Evolutionary conservation across 441 rosid genomes (phyloP).

Genomic region (Omphalea diandra): DNA sequence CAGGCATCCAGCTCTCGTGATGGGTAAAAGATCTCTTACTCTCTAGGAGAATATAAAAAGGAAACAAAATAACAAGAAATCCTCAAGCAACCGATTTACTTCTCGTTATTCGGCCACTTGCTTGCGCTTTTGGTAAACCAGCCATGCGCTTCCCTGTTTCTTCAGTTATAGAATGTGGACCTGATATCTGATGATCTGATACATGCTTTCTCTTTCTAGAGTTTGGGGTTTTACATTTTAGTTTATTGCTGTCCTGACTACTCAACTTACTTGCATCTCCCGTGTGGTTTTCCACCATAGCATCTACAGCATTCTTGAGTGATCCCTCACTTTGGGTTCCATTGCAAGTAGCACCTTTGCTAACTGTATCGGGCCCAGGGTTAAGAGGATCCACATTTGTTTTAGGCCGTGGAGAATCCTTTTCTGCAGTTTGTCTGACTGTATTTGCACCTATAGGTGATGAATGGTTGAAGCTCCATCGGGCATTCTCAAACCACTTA

Average conservation of each 20-base stretch:
- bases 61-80: neutral
- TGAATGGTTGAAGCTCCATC: slow-evolving; percentile 61
- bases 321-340: slow-evolving; percentile 21
- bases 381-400: neutral
- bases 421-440: slow-evolving; percentile 28
- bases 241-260: slow-evolving; percentile 6
- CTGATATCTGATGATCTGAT: slow-evolving; percentile 11
- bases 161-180: slow-evolving; percentile 1
- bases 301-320: slow-evolving; percentile 12
- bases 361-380: neutral
- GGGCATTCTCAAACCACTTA: slow-evolving; percentile 83
- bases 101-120: slow-evolving; percentile 21
- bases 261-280: slow-evolving; percentile 13
- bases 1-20: slow-evolving; percentile 4
- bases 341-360: slow-evolving; percentile 3
- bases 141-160: neutral
- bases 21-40: slow-evolving; percentile 14
- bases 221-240: slow-evolving; percentile 10
- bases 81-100: slow-evolving; percentile 15
- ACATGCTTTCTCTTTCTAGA: slow-evolving; percentile 29
- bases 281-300: neutral
- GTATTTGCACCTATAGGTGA: slow-evolving; percentile 26
- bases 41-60: neutral
- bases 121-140: slow-evolving; percentile 3
- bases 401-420: slow-evolving; percentile 18